Evolutionary conservation across 1,139 yeast species (phyloP), one percentile per base, ranked within the genome.

Genomic region (Saccharomyces hybrid): DNA sequence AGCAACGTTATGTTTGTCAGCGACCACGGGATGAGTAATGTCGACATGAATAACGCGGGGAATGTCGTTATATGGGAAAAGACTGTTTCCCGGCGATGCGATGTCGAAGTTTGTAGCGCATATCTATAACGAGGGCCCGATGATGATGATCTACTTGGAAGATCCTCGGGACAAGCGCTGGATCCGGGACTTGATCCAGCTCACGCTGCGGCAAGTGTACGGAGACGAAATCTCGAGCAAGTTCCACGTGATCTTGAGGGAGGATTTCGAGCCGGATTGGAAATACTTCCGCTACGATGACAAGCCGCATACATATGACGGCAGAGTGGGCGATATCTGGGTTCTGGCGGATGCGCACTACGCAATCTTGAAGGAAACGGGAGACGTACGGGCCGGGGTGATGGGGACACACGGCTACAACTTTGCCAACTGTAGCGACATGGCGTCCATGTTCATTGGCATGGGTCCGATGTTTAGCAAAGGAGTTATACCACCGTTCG

Each of bases 331-430:
- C n/a, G 44, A 38, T 19, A 19, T 38, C 24, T 38, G 44, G 44
- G 11, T 38, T 19, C 44, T 38, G n/a, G 24, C 44, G 7, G 44
- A 38, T 19, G 44, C 16, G 11, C 24, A 19, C 26, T 38, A 19
- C 24, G 44, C 44, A 5, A 38, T 38, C 19, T 21, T 38, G 9
- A 38, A 38, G 14, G 44, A 38, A 38, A 19, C n/a, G 7, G 11
- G 26, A 4, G 44, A 16, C 9, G 24, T 38, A 19, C 44, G 12
- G 4, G 26, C 9, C 24, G 44, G 44, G 21, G 26, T 47, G 12
- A 49, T 34, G 89, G 97, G 97, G 5, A 86, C 85, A 0, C 96
- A 88, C 68, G 97, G 97, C 0, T 90, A 88, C 66, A 83, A 86
- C 66, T 38, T 38, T 19, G 86, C 85, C 65, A 78, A 84, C 0